phyloP scores from a whole-genome alignment of 768 basidiomycete genomes.

The Pilatotrama ljubarskyi region DNA sequence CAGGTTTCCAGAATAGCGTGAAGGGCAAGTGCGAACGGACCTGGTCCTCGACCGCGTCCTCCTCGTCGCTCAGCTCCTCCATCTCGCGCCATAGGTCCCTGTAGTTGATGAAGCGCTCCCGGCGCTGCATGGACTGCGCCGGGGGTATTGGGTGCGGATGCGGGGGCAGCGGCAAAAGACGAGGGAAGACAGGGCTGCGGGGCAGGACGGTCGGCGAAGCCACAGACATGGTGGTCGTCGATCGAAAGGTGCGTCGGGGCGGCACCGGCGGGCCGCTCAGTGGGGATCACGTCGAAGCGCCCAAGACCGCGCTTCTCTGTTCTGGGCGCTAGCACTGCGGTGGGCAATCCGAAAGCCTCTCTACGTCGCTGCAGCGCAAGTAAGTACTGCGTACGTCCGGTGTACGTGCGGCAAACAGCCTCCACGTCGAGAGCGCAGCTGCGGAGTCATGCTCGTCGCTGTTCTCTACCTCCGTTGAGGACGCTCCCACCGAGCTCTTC shows the following conservation, averaged over 20 bases:
- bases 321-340: no score
- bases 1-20: background rate
- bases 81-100: slow-evolving; percentile 76
- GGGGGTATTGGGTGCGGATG: slow-evolving; percentile 66
- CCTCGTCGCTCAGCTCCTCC: slow-evolving; percentile 84
- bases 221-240: slow-evolving; percentile 45
- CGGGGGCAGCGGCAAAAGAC: slow-evolving; percentile 64
- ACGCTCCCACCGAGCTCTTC: no score
- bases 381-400: no score
- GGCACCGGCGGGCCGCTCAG: background rate
- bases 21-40: slow-evolving; percentile 39
- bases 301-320: no score
- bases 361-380: no score
- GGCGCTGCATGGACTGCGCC: slow-evolving; percentile 45
- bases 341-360: no score
- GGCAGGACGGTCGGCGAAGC: slow-evolving; percentile 76
- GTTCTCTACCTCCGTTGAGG: no score
- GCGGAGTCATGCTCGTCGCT: no score
- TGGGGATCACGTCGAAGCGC: background rate
- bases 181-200: slow-evolving; percentile 59
- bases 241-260: background rate
- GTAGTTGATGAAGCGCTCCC: slow-evolving; percentile 58
- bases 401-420: no score
- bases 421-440: no score
- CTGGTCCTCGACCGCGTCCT: slow-evolving; percentile 75